Conservation (phyloP, 176 grass and related monocot species). For the Zoysia pacifica region DNA sequence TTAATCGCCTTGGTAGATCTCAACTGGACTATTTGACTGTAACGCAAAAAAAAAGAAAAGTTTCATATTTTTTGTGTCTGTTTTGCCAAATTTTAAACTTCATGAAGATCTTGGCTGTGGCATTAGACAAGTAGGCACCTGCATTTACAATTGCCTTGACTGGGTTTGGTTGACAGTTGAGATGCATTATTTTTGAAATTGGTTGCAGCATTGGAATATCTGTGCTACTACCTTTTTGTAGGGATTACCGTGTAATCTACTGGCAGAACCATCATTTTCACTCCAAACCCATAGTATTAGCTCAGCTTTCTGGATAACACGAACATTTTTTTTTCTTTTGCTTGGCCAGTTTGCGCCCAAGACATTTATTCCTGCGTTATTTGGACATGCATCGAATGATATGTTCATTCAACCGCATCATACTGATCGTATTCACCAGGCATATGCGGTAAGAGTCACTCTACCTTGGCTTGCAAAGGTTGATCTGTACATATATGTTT, state of each 20-base stretch:
- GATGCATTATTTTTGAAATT: not conserved
- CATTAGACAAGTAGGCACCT: not conserved
- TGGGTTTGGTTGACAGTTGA: not conserved
- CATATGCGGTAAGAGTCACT: slow-evolving; percentile 70
- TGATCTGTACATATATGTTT: slow-evolving; percentile 22
- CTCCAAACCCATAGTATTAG: not conserved
- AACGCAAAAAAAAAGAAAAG: not conserved
- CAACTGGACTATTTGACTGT: not conserved
- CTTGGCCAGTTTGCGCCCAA: slow-evolving; percentile 81
- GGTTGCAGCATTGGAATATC: not conserved
- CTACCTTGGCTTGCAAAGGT: slow-evolving; percentile 11
- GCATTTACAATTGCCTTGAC: not conserved
- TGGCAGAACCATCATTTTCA: slow-evolving; percentile 26
- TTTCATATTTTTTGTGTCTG: slow-evolving; percentile 8
- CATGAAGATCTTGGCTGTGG: slow-evolving; percentile 8
- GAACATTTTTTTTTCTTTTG: slow-evolving; percentile 13
- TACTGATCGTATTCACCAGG: slow-evolving; percentile 75
- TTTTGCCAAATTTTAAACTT: slow-evolving; percentile 3
- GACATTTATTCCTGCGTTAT: slow-evolving; percentile 94
- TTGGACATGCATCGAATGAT: slow-evolving; percentile 91
- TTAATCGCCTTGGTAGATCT: not conserved
- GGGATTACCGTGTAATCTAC: not conserved
- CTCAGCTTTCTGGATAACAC: slow-evolving; percentile 15
- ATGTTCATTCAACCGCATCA: slow-evolving; percentile 94
- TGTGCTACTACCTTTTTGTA: not conserved